Evolutionary conservation across 148 eudicot genomes (phyloP).

Genomic region (Selenicereus undatus): DNA sequence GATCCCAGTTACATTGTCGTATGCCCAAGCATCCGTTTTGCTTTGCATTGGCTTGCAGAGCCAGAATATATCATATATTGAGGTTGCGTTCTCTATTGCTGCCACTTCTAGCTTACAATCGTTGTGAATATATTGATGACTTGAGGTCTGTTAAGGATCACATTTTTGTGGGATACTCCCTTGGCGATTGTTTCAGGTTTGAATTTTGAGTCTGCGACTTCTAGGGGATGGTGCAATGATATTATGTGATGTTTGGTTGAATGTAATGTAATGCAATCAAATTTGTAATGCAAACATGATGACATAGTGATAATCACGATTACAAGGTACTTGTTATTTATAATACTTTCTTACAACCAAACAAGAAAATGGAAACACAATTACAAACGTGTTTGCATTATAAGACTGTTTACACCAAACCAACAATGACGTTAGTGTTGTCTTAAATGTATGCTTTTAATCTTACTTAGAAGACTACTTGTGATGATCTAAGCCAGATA

Average conservation of each 20-base stretch:
- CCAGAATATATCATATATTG: slow-evolving; percentile 53
- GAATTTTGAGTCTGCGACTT: background rate
- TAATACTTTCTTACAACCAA: too few relatives aligned
- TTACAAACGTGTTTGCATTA: too few relatives aligned
- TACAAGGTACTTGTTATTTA: too few relatives aligned
- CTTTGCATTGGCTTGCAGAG: slow-evolving; percentile 86
- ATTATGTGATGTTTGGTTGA: too few relatives aligned
- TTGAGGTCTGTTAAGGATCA: background rate
- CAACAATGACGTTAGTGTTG: background rate
- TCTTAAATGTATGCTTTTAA: background rate
- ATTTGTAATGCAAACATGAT: too few relatives aligned
- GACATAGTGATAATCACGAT: too few relatives aligned
- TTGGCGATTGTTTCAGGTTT: background rate
- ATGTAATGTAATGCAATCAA: too few relatives aligned
- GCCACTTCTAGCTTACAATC: background rate
- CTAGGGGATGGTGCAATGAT: background rate
- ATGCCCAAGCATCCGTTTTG: slow-evolving; percentile 81
- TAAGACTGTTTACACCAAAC: too few relatives aligned
- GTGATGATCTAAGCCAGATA: background rate
- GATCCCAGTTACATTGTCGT: slow-evolving; percentile 70
- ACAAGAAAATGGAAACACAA: too few relatives aligned
- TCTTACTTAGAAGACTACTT: background rate
- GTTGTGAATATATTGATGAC: background rate
- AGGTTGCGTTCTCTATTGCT: slow-evolving; percentile 42
- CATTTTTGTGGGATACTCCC: background rate